phyloP scores from a whole-genome alignment of 2,329 filamentous ascomycete genomes.

The Thielaviopsis populi region DNA sequence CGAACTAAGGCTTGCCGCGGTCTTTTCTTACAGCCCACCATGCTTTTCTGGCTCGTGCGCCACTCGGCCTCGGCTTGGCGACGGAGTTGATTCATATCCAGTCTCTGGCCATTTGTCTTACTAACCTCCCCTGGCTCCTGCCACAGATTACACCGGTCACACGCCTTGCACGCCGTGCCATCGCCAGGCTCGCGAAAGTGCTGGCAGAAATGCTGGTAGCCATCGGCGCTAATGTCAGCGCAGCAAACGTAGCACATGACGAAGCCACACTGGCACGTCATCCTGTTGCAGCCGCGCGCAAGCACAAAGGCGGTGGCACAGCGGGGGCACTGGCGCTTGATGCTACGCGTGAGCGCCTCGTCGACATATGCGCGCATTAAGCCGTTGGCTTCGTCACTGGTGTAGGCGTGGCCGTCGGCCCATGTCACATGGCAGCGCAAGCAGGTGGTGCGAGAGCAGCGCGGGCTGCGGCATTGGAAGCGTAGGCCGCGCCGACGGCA shows the following conservation, averaged over 20 bases:
- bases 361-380: conserved; percentile 76
- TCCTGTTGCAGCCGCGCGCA: conserved; percentile 85
- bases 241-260: conserved; percentile 97
- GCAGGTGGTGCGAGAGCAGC: conserved; percentile 59
- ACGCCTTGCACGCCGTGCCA: conserved; percentile 51
- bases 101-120: conserved; percentile 28
- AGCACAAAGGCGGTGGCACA: conserved; percentile 92
- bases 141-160: conserved; percentile 65
- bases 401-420: conserved; percentile 79
- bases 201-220: conserved; percentile 90
- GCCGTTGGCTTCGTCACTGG: conserved; percentile 56
- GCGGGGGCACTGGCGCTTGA: conserved; percentile 86
- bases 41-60: not conserved
- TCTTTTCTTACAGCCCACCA: not conserved
- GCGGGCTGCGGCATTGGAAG: conserved; percentile 59
- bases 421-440: conserved; percentile 68
- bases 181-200: conserved; percentile 74
- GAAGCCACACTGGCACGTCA: conserved; percentile 90
- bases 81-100: conserved; percentile 19
- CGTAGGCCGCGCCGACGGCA: conserved; percentile 57
- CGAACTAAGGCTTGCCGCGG: not conserved
- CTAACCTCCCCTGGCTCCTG: conserved; percentile 60
- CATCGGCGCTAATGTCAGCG: conserved; percentile 55
- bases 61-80: not conserved
- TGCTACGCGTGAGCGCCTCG: conserved; percentile 79